Conservation (phyloP, 129 eudicot genomes). For the Tagetes patula region DNA sequence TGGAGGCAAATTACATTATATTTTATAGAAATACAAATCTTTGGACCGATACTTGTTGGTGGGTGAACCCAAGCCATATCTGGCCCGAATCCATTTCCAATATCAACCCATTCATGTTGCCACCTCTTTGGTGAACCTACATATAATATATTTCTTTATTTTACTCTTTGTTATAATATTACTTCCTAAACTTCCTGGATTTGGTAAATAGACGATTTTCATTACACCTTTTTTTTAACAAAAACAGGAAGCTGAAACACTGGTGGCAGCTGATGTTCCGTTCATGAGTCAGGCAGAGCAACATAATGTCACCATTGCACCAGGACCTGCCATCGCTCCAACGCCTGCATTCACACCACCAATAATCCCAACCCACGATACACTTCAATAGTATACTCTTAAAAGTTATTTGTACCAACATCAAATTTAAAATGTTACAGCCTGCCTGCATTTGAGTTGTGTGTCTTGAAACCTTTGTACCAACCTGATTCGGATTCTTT, state of each 20-base stretch:
- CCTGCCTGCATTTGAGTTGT: slow-evolving; percentile 22
- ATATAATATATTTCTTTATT: too few relatives aligned
- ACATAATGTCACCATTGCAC: slow-evolving; percentile 60
- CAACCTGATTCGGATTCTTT: slow-evolving; percentile 21
- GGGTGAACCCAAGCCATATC: neutral
- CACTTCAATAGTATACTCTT: slow-evolving; percentile 31
- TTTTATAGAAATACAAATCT: neutral
- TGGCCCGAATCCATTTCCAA: neutral
- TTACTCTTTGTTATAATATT: too few relatives aligned
- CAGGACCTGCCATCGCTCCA: slow-evolving; percentile 27
- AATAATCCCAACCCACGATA: slow-evolving; percentile 29
- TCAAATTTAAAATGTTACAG: slow-evolving; percentile 17
- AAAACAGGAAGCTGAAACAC: slow-evolving; percentile 68
- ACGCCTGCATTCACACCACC: slow-evolving; percentile 32
- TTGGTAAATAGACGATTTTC: neutral
- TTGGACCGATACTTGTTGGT: neutral
- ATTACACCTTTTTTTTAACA: neutral
- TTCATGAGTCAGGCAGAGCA: slow-evolving; percentile 66
- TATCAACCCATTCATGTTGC: neutral
- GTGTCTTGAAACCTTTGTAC: slow-evolving; percentile 23
- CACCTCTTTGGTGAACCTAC: too few relatives aligned
- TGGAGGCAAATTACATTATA: neutral
- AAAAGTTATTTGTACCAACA: slow-evolving; percentile 9
- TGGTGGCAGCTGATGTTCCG: slow-evolving; percentile 62
- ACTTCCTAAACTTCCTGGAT: neutral